A percentile compares a stretch with the other conserved stretches of the same genome.
Evolutionary conservation across 2,329 filamentous ascomycete species (phyloP).

Genomic region (Xylariaceae sp.): DNA sequence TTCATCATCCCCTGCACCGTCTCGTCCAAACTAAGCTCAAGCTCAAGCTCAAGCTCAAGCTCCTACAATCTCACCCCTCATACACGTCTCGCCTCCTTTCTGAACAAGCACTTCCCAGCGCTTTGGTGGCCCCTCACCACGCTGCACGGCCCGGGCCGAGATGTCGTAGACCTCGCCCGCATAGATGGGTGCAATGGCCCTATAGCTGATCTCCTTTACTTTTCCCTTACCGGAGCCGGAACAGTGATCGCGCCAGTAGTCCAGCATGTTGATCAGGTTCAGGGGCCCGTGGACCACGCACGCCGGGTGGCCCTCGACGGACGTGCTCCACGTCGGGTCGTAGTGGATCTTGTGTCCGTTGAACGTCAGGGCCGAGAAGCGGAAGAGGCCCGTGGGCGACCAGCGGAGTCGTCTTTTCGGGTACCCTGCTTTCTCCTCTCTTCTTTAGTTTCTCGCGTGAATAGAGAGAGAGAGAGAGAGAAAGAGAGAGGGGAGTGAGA

Average conservation of each 20-base stretch:
- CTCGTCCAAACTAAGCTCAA: too few relatives aligned
- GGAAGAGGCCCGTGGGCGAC: conserved; percentile 58
- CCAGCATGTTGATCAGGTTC: conserved; percentile 66
- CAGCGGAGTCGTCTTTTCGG: conserved; percentile 33
- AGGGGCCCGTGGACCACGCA: conserved; percentile 77
- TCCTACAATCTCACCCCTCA: conserved; percentile 32
- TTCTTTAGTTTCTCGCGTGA: not conserved
- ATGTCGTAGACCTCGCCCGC: conserved; percentile 59
- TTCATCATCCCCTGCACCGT: too few relatives aligned
- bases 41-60: too few relatives aligned
- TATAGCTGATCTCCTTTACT: conserved; percentile 50
- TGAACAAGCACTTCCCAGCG: conserved; percentile 48
- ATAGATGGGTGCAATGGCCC: conserved; percentile 65
- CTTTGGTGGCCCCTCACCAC: conserved; percentile 11
- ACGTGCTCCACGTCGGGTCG: conserved; percentile 58
- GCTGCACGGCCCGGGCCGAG: conserved; percentile 43
- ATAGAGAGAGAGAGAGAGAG: not conserved
- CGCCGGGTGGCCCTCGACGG: conserved; percentile 63
- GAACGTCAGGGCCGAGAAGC: conserved; percentile 79
- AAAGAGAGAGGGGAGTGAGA: not conserved
- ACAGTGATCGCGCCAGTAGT: conserved; percentile 56
- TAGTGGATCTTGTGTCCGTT: conserved; percentile 86
- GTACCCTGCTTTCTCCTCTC: not conserved
- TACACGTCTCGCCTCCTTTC: conserved; percentile 33
- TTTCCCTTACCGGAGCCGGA: conserved; percentile 23